Base-by-base conservation (phyloP, 805 yeast species). In the Clavispora fructus region DNA sequence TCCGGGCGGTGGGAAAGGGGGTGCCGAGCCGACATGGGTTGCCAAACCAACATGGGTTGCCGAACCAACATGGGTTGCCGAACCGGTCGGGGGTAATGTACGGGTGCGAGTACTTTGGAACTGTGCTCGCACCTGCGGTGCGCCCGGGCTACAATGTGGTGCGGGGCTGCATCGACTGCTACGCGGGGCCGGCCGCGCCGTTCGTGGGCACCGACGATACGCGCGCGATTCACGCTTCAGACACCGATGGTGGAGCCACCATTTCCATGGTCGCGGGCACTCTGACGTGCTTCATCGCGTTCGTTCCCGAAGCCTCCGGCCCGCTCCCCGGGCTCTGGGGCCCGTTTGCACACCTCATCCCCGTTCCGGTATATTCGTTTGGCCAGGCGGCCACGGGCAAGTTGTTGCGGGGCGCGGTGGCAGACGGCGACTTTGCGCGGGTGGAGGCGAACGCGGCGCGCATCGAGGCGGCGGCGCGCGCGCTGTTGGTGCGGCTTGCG, bases 371-470 rank as follows among this genome's bases (percentile, higher is more conserved):
- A 2, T 80, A 73, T 41, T 79, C 79, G 50, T 79, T 77, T 42
- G 87, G 87, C 0, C 77, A 75, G 46, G 77, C 84, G 4, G 78
- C 82, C 12, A 73, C 85, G 0, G 87, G 87, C 4, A 67, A 72
- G 43, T 61, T 80, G 7, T 57, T 80, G 4, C 74, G 78, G 45
- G 61, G 65, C 9, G 64, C 72, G 26, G 56, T 46, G 42, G 38
- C 48, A n/a, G 40, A 41, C 7, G 41, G 38, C 28, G 46, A 54
- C 6, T 58, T 58, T 42, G 52, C 33, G 11, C 35, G 29, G 11
- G 45, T 63, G 7, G 69, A 67, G 39, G 26, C 27, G 1, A 47
- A 50, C 26, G 67, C 69, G 16, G 25, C 5, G 9, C 39, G 33
- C 6, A 25, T 65, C 11, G 72, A 67, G 41, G 13, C 6, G 3